Evolutionary conservation across 2,329 filamentous ascomycete species (phyloP), one percentile per base, ranked within the genome.

Genomic region (Neofusicoccum sp.): DNA sequence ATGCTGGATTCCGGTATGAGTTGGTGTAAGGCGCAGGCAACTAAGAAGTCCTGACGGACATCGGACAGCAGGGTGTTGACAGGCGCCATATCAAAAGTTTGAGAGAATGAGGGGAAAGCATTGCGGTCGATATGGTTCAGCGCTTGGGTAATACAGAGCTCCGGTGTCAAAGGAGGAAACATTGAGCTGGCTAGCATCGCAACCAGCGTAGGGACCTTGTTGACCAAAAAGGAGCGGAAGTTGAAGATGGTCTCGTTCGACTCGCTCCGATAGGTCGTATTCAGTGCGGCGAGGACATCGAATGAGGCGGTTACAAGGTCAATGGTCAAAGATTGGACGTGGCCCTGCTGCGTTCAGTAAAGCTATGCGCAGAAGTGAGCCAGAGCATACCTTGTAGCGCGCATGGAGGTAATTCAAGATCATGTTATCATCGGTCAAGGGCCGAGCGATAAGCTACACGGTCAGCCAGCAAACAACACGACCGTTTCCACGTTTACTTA

Each of bases 261-360:
- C 68, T 88, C 85, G 49, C 41, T 61, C 24, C 48, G 41, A 20
- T 60, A 60, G 6, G 47, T 44, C 4, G 89, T 89, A 69, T 96
- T 96, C n/a, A n/a, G n/a, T 36, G 92, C 90, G 33, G 92, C 90
- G 14, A 99, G 80, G 4, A 96, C 84, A 68, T 98, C 93, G 69
- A 99, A 98, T 0, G 92, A 88, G 1, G 92, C 91, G 8, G 93
- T 84, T 43, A 98, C 89, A 1, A 98, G 80, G 68, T 97, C 92
- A 58, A 91, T 86, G 0, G 90, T 86, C 45, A 91, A 86, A 11
- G 85, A 83, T 73, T 93, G 89, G 43, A 89, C 82, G 68, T 96
- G 89, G 40, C 89, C 89, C 84, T 92, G 4, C 1, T 14, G 4
- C 8, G 30, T 57, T 80, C 47, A 79, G 73, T 24, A 58, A 62